Conservation (phyloP, 306 rosid genomes). For the Quercus suber region DNA sequence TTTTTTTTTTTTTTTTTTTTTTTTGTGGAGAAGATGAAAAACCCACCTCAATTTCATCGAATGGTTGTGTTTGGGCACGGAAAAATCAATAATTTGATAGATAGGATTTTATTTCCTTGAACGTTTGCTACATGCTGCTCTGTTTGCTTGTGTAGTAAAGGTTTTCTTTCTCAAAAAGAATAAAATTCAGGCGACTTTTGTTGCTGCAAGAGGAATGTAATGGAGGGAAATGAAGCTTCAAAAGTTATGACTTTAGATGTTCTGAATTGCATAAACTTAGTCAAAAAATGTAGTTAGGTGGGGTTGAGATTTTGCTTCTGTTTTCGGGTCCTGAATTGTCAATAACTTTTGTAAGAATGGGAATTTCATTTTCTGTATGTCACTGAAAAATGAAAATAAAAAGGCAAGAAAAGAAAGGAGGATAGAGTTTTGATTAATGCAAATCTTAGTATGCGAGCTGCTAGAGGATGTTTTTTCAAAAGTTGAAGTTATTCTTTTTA, state of each 20-base stretch:
- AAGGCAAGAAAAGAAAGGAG: neutral
- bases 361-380: neutral
- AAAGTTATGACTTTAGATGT: neutral
- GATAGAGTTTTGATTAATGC: neutral
- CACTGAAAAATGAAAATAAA: neutral
- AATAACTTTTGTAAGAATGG: neutral
- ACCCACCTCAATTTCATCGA: neutral
- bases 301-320: neutral
- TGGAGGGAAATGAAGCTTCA: neutral
- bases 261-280: too few relatives aligned
- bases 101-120: neutral
- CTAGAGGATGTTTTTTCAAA: too few relatives aligned
- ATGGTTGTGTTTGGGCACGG: neutral
- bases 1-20: neutral
- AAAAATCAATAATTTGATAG: neutral
- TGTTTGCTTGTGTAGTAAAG: too few relatives aligned
- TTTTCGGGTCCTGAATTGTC: neutral
- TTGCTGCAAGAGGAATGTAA: neutral
- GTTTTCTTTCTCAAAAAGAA: too few relatives aligned
- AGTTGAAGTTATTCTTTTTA: too few relatives aligned
- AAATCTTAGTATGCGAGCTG: too few relatives aligned
- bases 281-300: too few relatives aligned
- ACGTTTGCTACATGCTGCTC: neutral
- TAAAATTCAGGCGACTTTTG: neutral
- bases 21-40: neutral